Percentiles rank a stretch among this genome's conserved stretches.
phyloP scores from a whole-genome alignment of 208 protist genomes.

The Acanthamoeba healyi region DNA sequence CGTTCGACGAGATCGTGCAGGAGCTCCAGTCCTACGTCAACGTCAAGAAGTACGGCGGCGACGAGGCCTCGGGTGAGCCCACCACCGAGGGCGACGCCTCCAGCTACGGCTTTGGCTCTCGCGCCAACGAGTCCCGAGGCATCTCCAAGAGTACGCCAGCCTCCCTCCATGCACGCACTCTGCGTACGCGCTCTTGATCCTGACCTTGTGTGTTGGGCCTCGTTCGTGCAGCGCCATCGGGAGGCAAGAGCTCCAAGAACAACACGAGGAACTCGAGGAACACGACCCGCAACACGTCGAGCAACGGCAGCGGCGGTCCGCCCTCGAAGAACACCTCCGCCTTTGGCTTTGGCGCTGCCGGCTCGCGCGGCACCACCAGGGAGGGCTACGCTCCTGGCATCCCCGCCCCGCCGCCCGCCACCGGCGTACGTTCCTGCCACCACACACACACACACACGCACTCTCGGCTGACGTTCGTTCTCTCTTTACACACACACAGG shows the following conservation, averaged over 20 bases:
- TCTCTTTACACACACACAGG: too few species aligned
- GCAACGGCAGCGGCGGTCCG: not conserved
- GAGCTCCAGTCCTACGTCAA: constrained; percentile 22
- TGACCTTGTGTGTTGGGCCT: too few species aligned
- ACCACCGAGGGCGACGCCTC: not conserved
- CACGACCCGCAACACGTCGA: not conserved
- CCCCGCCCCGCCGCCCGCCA: not conserved
- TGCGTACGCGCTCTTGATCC: too few species aligned
- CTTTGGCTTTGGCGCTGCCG: not conserved
- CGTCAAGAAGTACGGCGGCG: constrained; percentile 34
- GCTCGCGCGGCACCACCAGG: not conserved
- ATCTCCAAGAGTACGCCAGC: not conserved
- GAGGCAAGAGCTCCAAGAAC: not conserved
- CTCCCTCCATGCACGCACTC: not conserved
- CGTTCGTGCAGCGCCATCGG: too few species aligned
- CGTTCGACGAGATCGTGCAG: not conserved
- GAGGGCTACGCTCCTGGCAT: not conserved
- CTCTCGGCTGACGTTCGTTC: too few species aligned
- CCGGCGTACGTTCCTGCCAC: too few species aligned
- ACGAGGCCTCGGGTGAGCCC: not conserved
- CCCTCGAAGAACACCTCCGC: constrained; percentile 1
- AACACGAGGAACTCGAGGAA: not conserved
- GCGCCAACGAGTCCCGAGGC: not conserved
- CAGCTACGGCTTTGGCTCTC: constrained; percentile 11
- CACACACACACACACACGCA: not conserved